Percentiles rank a stretch among this genome's conserved stretches.
Conservation (phyloP, 2,329 filamentous ascomycete genomes). For the Annulohypoxylon truncatum region DNA sequence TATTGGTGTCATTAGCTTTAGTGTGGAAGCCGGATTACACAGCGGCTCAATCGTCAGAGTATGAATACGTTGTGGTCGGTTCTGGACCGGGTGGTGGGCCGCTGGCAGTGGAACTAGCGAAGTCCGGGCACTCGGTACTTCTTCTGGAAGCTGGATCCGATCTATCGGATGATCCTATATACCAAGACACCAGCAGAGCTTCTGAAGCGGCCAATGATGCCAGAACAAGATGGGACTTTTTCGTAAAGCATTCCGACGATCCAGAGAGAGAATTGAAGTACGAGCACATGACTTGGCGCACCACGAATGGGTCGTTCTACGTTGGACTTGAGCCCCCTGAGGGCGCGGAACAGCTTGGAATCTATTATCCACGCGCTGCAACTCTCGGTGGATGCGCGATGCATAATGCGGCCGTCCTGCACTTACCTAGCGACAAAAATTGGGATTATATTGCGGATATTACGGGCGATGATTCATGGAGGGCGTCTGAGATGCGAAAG, state of each 20-base stretch:
- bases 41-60: constrained; percentile 46
- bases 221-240: constrained; percentile 72
- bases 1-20: constrained; percentile 2
- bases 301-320: constrained; percentile 61
- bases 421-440: constrained; percentile 58
- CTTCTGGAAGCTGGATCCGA: constrained; percentile 71
- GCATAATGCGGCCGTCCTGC: constrained; percentile 45
- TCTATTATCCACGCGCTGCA: constrained; percentile 68
- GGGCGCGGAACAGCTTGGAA: constrained; percentile 63
- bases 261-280: constrained; percentile 64
- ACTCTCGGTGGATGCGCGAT: constrained; percentile 53
- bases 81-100: constrained; percentile 70
- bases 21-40: constrained; percentile 9
- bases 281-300: constrained; percentile 67
- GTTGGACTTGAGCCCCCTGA: constrained; percentile 64
- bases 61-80: constrained; percentile 72
- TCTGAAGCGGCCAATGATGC: constrained; percentile 58
- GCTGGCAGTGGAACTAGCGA: constrained; percentile 68
- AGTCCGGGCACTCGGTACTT: constrained; percentile 69
- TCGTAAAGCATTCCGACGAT: constrained; percentile 69
- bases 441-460: constrained; percentile 57
- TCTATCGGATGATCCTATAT: constrained; percentile 57
- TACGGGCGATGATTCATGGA: constrained; percentile 47
- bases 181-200: constrained; percentile 25
- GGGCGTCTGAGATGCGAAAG: constrained; percentile 43